phyloP scores from a whole-genome alignment of 2,329 filamentous ascomycete species.

The Cladosporium sp. region DNA sequence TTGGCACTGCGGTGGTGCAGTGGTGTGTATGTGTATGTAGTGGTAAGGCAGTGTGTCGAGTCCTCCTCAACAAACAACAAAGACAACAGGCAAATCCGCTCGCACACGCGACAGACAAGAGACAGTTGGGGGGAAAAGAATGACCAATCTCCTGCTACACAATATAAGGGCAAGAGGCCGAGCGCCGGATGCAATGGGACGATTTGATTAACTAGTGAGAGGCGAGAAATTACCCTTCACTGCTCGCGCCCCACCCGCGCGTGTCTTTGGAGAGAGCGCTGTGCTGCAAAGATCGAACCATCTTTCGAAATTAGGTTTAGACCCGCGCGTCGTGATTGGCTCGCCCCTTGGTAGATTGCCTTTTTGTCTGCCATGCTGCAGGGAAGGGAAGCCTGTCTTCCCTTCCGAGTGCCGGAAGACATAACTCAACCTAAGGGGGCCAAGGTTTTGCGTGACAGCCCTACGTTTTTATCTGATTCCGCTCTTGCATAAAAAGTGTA shows the following conservation, averaged over 20 bases:
- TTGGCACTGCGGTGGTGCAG: not conserved
- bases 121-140: not conserved
- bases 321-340: not conserved
- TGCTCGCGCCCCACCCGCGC: not conserved
- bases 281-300: not conserved
- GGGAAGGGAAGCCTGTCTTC: no score
- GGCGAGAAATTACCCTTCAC: not conserved
- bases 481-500: not conserved
- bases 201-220: not conserved
- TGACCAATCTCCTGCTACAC: not conserved
- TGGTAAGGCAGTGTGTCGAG: not conserved
- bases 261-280: not conserved
- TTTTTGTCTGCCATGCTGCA: not conserved
- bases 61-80: not conserved
- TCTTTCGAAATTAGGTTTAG: not conserved
- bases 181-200: slow-evolving; percentile 2
- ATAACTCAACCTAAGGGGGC: not conserved
- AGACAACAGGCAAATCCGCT: not conserved
- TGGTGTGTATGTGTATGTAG: not conserved
- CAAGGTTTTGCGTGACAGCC: not conserved
- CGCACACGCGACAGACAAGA: not conserved
- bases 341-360: slow-evolving; percentile 8
- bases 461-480: not conserved
- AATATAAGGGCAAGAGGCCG: not conserved
- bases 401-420: not conserved